Conservation (phyloP, 768 basidiomycete genomes). For the Hortiboletus campestris region DNA sequence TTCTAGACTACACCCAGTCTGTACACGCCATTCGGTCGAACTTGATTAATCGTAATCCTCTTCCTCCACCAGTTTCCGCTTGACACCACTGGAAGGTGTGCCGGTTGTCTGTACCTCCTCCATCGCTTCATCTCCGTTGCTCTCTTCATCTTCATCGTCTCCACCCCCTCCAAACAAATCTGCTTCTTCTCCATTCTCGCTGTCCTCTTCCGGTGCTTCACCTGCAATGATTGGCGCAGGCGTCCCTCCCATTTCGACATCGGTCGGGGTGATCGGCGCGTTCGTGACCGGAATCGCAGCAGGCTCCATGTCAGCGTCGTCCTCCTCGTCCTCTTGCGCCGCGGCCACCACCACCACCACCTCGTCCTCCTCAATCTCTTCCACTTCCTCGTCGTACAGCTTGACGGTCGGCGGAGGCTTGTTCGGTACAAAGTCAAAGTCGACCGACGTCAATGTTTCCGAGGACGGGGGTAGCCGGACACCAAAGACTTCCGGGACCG, state of each 20-base stretch:
- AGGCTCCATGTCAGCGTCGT: slow-evolving; percentile 69
- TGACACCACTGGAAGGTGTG: slow-evolving; percentile 60
- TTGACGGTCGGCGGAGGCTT: slow-evolving; percentile 76
- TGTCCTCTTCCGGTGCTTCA: slow-evolving; percentile 57
- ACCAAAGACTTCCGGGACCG: slow-evolving; percentile 87
- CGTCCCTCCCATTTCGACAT: slow-evolving; percentile 52
- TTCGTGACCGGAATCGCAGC: slow-evolving; percentile 45
- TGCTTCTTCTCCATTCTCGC: slow-evolving; percentile 69
- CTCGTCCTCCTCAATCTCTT: slow-evolving; percentile 64
- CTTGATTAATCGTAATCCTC: slow-evolving; percentile 73
- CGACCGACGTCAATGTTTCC: slow-evolving; percentile 76
- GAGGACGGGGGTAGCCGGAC: slow-evolving; percentile 67
- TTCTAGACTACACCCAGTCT: slow-evolving; percentile 9
- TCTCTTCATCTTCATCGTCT: slow-evolving; percentile 69
- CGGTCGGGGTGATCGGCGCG: slow-evolving; percentile 50
- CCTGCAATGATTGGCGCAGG: slow-evolving; percentile 33
- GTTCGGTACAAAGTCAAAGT: slow-evolving; percentile 86
- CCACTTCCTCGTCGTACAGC: slow-evolving; percentile 77
- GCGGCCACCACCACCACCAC: slow-evolving; percentile 8
- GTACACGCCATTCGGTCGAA: not conserved
- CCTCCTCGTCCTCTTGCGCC: slow-evolving; percentile 53
- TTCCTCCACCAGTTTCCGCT: slow-evolving; percentile 80
- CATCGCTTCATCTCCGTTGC: slow-evolving; percentile 60
- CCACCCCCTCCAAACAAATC: slow-evolving; percentile 73
- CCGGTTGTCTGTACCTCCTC: slow-evolving; percentile 65